Percentiles rank a stretch among this genome's conserved stretches.
phyloP scores from a whole-genome alignment of 768 basidiomycete species.

The Asterophora lycoperdoides region DNA sequence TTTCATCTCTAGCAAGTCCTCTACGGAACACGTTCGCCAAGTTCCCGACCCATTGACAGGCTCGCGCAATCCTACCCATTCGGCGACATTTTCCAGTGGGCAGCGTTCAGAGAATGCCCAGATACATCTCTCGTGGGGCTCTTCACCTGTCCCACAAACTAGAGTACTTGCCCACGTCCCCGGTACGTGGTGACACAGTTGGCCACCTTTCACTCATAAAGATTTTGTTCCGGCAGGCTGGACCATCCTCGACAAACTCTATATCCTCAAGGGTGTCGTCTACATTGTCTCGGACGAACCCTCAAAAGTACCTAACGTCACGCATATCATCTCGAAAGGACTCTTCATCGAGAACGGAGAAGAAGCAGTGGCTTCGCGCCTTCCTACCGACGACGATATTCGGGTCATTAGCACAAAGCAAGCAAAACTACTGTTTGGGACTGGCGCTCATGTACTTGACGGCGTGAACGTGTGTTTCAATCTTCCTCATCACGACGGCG shows the following conservation, averaged over 20 bases:
- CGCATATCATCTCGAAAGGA: conserved; percentile 69
- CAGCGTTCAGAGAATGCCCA: conserved; percentile 10
- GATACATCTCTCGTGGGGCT: conserved; percentile 34
- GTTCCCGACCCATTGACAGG: conserved; percentile 7
- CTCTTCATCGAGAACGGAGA: conserved; percentile 53
- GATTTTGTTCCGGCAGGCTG: conserved; percentile 55
- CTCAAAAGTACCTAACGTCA: conserved; percentile 56
- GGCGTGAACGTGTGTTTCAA: conserved; percentile 58
- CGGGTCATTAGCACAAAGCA: conserved; percentile 65
- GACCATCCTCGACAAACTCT: conserved; percentile 85
- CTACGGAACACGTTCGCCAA: conserved; percentile 8
- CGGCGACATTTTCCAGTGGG: conserved; percentile 6
- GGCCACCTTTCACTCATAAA: not conserved
- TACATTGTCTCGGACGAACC: conserved; percentile 80
- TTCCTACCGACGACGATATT: conserved; percentile 79
- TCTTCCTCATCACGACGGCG: not conserved
- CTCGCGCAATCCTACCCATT: conserved; percentile 6
- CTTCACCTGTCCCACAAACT: conserved; percentile 48
- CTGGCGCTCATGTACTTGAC: conserved; percentile 67
- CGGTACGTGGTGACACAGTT: conserved; percentile 38
- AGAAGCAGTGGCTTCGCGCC: conserved; percentile 49
- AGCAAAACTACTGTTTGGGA: conserved; percentile 67
- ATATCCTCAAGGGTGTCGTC: conserved; percentile 74
- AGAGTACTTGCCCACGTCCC: conserved; percentile 71
- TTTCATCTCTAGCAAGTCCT: conserved; percentile 32